A percentile compares a stretch with the other conserved stretches of the same genome.
These are phyloP conservation scores for Eimeria praecox DNA, from an alignment of 169 alveolate species.

Conservation along the genomic window DNA sequence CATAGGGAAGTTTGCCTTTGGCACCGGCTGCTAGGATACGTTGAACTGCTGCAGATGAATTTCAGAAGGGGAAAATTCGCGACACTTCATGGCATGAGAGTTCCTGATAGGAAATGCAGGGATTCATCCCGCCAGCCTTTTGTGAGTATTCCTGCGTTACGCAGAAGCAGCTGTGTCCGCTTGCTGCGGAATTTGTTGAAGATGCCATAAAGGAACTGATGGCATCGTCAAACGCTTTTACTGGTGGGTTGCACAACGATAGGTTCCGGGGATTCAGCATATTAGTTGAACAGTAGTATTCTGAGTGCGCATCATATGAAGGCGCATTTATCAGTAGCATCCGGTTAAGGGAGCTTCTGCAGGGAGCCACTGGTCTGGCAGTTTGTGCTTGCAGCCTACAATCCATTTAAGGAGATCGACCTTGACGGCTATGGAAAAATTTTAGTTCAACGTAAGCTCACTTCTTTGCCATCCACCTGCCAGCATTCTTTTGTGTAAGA, in stretches of 20 bases:
- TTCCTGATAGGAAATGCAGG: not conserved
- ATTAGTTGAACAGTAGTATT: not conserved
- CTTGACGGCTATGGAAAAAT: conserved; percentile 27
- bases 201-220: not conserved
- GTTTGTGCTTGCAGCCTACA: not conserved
- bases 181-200: not conserved
- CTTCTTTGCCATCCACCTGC: not conserved
- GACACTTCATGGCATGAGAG: not conserved
- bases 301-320: not conserved
- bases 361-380: not conserved
- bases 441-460: not conserved
- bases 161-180: conserved; percentile 14
- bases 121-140: not conserved
- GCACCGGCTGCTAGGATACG: not conserved
- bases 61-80: not conserved
- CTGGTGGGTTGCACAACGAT: not conserved
- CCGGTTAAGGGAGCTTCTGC: not conserved
- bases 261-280: not conserved
- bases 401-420: not conserved
- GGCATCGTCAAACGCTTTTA: not conserved
- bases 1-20: not conserved
- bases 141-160: not conserved
- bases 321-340: not conserved
- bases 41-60: not conserved
- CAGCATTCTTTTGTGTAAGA: not conserved